Conservation (phyloP, 2,329 filamentous ascomycete genomes). For the Pyrenophora seminiperda region DNA sequence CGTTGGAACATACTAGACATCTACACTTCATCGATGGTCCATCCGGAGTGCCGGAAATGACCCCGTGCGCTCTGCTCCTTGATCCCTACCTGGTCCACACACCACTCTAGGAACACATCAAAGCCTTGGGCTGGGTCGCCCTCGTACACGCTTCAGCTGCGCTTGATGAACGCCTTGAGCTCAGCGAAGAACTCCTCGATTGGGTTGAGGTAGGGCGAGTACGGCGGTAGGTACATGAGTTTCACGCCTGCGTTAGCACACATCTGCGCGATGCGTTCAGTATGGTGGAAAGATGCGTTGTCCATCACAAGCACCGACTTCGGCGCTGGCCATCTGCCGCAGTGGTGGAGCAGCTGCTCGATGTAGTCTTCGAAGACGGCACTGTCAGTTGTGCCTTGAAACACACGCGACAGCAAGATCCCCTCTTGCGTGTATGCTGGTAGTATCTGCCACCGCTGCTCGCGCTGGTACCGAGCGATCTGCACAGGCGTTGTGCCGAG, state of each 20-base stretch:
- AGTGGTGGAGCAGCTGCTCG: slow-evolving; percentile 18
- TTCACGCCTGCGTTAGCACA: slow-evolving; percentile 39
- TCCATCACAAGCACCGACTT: slow-evolving; percentile 18
- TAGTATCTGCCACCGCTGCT: slow-evolving; percentile 10
- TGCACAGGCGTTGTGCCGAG: slow-evolving; percentile 18
- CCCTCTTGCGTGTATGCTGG: background rate
- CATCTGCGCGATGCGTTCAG: slow-evolving; percentile 16
- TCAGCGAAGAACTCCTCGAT: slow-evolving; percentile 49
- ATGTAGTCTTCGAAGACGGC: slow-evolving; percentile 22
- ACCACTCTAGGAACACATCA: slow-evolving; percentile 34
- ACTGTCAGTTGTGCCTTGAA: slow-evolving; percentile 8
- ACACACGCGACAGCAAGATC: background rate
- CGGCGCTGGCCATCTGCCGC: slow-evolving; percentile 7
- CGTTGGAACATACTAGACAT: no score
- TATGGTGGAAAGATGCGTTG: slow-evolving; percentile 20
- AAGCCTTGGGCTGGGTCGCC: slow-evolving; percentile 26
- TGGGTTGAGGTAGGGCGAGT: slow-evolving; percentile 47
- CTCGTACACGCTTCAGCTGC: slow-evolving; percentile 20
- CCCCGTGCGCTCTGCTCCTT: slow-evolving; percentile 28
- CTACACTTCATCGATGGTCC: no score
- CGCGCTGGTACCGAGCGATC: slow-evolving; percentile 17
- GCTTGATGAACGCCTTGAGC: slow-evolving; percentile 44
- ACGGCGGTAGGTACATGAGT: slow-evolving; percentile 43
- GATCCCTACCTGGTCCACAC: slow-evolving; percentile 30
- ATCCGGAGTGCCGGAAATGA: slow-evolving; percentile 39